A percentile compares a stretch with the other conserved stretches of the same genome.
Conservation (phyloP, 176 grass and related monocot species). For the Chloris gayana region DNA sequence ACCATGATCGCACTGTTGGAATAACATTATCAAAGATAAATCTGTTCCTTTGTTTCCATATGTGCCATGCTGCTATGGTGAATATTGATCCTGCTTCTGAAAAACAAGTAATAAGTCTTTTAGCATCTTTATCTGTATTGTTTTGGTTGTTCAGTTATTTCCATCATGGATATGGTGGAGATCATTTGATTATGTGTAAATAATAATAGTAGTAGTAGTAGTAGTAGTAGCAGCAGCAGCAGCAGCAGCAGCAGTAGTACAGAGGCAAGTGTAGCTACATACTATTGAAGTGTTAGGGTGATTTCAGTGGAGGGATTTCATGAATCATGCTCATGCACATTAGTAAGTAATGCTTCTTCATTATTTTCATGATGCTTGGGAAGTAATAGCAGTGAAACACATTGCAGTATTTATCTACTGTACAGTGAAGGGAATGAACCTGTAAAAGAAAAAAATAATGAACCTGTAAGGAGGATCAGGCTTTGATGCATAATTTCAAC, state of each 20-base stretch:
- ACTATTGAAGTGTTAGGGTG: neutral
- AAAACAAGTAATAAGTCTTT: neutral
- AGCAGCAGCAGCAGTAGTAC: too few species aligned
- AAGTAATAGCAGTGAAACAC: neutral
- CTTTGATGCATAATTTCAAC: neutral
- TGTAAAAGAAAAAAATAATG: neutral
- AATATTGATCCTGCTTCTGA: neutral
- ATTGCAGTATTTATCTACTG: neutral
- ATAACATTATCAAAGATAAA: too few species aligned
- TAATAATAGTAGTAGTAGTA: too few species aligned
- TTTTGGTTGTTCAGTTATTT: neutral
- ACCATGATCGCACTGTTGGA: too few species aligned
- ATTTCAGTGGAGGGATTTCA: neutral
- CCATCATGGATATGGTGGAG: neutral
- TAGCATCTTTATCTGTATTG: neutral
- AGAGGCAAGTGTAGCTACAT: neutral
- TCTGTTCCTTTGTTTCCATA: too few species aligned
- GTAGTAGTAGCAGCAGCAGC: too few species aligned
- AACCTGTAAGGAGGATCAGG: neutral
- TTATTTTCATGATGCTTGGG: neutral
- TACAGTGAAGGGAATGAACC: neutral
- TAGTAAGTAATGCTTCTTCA: constrained; percentile 10
- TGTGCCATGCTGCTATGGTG: too few species aligned
- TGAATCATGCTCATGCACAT: neutral
- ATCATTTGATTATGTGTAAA: neutral